Conservation (phyloP, 2,329 filamentous ascomycete genomes). For the Aspergillus nomiae region DNA sequence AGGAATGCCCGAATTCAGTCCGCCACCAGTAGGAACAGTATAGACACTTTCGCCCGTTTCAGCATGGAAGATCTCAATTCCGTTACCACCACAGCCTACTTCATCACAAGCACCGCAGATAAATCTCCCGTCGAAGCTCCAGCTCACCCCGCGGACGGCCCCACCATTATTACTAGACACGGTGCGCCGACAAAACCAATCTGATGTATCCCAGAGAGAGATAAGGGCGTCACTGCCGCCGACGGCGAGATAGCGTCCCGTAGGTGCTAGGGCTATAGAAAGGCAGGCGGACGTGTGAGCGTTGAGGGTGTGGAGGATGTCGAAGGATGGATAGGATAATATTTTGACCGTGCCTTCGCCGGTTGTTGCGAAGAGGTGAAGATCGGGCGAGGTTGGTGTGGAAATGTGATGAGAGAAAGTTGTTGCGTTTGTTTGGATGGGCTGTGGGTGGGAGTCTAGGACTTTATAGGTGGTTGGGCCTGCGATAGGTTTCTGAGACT, state of each 20-base stretch:
- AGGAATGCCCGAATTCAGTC: slow-evolving; percentile 41
- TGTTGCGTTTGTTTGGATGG: slow-evolving; percentile 52
- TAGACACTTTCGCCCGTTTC: slow-evolving; percentile 53
- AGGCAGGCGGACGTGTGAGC: slow-evolving; percentile 53
- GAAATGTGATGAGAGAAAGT: slow-evolving; percentile 49
- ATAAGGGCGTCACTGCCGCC: slow-evolving; percentile 53
- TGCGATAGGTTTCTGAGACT: slow-evolving; percentile 16
- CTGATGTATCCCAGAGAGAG: slow-evolving; percentile 54
- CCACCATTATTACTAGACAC: slow-evolving; percentile 48
- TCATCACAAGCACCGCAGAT: slow-evolving; percentile 53
- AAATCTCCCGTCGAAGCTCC: slow-evolving; percentile 54
- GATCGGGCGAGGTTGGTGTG: slow-evolving; percentile 35
- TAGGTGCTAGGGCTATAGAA: slow-evolving; percentile 49
- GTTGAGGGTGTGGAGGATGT: slow-evolving; percentile 47
- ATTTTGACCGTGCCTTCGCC: slow-evolving; percentile 53
- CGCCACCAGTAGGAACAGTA: slow-evolving; percentile 44
- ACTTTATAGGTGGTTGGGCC: slow-evolving; percentile 38
- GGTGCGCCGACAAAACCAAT: slow-evolving; percentile 53
- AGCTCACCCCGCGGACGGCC: slow-evolving; percentile 50
- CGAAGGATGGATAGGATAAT: slow-evolving; percentile 49
- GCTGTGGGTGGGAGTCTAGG: slow-evolving; percentile 46
- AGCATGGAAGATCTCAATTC: slow-evolving; percentile 53
- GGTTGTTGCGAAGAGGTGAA: slow-evolving; percentile 50
- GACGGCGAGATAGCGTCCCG: slow-evolving; percentile 51
- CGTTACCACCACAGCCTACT: slow-evolving; percentile 43